Conservation (phyloP, 148 eudicot genomes). For the Vaccinium corymbosum region DNA sequence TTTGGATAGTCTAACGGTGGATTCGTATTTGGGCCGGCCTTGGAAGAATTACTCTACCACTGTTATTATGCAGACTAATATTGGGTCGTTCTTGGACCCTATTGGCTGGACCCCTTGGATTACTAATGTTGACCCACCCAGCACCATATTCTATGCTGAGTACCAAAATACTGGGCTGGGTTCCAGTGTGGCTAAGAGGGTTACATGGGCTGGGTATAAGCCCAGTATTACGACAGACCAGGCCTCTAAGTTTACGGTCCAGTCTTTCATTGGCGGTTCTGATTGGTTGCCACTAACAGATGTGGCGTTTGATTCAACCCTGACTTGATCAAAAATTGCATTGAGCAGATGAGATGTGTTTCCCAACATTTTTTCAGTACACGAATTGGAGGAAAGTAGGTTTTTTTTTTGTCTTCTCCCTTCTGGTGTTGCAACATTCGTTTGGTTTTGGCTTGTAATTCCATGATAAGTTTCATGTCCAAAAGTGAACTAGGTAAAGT, state of each 20-base stretch:
- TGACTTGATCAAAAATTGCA: not conserved
- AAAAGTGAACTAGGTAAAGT: too few species aligned
- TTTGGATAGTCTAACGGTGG: constrained; percentile 33
- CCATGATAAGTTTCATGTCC: too few species aligned
- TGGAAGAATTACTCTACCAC: constrained; percentile 65
- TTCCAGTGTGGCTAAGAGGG: constrained; percentile 35
- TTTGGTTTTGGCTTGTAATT: too few species aligned
- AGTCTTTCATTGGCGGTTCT: constrained; percentile 38
- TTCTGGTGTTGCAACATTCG: too few species aligned
- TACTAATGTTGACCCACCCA: constrained; percentile 40
- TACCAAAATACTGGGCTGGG: constrained; percentile 58
- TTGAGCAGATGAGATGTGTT: not conserved
- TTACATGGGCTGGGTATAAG: constrained; percentile 57
- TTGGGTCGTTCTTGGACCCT: constrained; percentile 39
- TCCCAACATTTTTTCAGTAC: not conserved
- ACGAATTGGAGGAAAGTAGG: not conserved
- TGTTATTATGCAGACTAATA: constrained; percentile 48
- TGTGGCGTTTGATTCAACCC: constrained; percentile 34
- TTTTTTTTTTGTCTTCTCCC: not conserved
- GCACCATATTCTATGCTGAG: constrained; percentile 56
- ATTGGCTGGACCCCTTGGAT: constrained; percentile 63
- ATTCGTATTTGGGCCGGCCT: constrained; percentile 61
- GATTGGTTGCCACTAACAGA: constrained; percentile 35
- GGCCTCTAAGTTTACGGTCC: constrained; percentile 52
- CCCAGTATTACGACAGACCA: constrained; percentile 34